These are phyloP conservation scores for Myrica gale DNA, from an alignment of 306 rosid genomes.

Conservation along the genomic window DNA sequence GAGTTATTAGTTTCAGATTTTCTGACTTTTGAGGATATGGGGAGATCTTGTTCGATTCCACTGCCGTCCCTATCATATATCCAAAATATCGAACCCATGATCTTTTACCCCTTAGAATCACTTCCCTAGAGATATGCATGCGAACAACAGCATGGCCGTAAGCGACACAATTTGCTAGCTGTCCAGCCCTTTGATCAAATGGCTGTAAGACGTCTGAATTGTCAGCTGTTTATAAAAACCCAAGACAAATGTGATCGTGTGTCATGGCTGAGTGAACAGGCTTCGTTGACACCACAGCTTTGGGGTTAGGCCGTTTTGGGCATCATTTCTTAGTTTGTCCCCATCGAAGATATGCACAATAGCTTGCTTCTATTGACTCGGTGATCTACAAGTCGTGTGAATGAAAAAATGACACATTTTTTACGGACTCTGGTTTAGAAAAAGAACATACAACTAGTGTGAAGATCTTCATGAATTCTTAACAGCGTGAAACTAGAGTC, in stretches of 20 bases:
- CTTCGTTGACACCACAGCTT: constrained; percentile 39
- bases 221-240: constrained; percentile 26
- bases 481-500: no score
- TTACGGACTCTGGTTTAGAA: no score
- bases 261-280: constrained; percentile 26
- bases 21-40: not conserved
- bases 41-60: not conserved
- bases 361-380: not conserved
- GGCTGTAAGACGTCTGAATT: constrained; percentile 27
- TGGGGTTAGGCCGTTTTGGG: constrained; percentile 36
- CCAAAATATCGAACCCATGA: not conserved
- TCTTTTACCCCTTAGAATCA: not conserved
- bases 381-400: not conserved
- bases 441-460: no score
- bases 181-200: constrained; percentile 22
- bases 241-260: constrained; percentile 8
- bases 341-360: constrained; percentile 10
- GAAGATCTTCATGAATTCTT: no score
- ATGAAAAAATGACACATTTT: not conserved
- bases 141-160: not conserved
- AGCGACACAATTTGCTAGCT: constrained; percentile 25
- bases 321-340: constrained; percentile 31
- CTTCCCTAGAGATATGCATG: no score
- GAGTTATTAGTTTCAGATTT: not conserved
- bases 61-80: not conserved